phyloP scores from a whole-genome alignment of 371 early-diverging fungal genomes.

The Amoeboaphelidium occidentale region DNA sequence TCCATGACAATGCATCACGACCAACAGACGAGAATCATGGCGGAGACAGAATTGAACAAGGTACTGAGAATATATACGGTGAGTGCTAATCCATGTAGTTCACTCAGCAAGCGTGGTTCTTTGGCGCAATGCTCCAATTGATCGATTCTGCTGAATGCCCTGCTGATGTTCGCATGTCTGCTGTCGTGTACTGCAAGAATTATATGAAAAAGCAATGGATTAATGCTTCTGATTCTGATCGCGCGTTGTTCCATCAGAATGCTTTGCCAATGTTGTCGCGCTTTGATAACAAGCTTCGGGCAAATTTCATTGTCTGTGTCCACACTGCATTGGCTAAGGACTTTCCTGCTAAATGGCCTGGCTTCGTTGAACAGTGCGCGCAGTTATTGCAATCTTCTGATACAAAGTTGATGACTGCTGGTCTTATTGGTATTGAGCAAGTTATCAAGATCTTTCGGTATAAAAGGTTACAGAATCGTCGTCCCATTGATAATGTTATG shows the following conservation, averaged over 20 bases:
- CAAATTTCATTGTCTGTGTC: constrained; percentile 43
- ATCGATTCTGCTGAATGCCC: neutral
- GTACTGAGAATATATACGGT: too few relatives aligned
- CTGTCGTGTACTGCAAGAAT: neutral
- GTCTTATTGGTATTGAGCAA: constrained; percentile 44
- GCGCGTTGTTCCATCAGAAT: constrained; percentile 31
- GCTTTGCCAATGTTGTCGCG: constrained; percentile 19
- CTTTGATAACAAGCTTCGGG: constrained; percentile 11
- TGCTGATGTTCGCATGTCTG: neutral
- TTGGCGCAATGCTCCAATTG: neutral
- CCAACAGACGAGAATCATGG: neutral
- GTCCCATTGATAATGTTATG: constrained; percentile 35
- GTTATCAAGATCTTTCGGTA: constrained; percentile 50
- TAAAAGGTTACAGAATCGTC: constrained; percentile 24
- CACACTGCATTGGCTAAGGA: constrained; percentile 36
- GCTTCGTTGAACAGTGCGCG: constrained; percentile 34
- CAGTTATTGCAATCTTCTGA: constrained; percentile 34
- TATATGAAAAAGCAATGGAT: neutral
- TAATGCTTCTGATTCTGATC: constrained; percentile 21
- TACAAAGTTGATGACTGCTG: constrained; percentile 32
- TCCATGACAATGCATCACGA: too few relatives aligned
- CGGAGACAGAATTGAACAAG: neutral
- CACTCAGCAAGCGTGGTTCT: neutral
- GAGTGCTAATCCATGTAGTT: too few relatives aligned
- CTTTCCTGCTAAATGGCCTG: constrained; percentile 55